Evolutionary conservation across 495 filamentous ascomycete species (phyloP), one percentile per base, ranked within the genome.

Genomic region (Neurospora sp.): DNA sequence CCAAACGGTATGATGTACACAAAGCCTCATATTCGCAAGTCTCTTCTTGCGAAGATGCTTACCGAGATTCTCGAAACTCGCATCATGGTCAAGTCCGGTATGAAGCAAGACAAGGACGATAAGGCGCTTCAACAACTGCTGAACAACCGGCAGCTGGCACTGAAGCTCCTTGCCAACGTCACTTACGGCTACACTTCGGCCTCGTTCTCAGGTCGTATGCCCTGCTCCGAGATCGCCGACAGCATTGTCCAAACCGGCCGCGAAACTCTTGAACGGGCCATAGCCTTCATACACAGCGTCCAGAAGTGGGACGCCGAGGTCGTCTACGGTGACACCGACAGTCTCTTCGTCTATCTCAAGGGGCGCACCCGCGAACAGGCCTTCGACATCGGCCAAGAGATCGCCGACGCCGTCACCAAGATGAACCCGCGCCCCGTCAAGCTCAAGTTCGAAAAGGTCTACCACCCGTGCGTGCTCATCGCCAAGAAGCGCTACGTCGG

Each of bases 401-500:
- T 99, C 72, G 91, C 94, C n/a, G 87, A 92, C 77, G 89, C 89
- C 53, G 89, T 99, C 72, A 99, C 96, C 0, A 84, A 93, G 70
- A 91, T 92, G 83, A 99, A 98, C 79, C 96, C 96, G 10, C 88
- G 92, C 10, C 96, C 96, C 0, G 84, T 99, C 70, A 98, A 97
- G 81, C 90, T 99, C 73, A 97, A 98, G 79, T 98, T 99, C 77
- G 96, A 99, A 81, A 99, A 99, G 77, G 96, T 99, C 14, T 99
- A 99, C 80, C 90, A 94, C 70, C 96, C 96, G 0, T 98, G 94
- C 77, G 89, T 98, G 1, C 87, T 99, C 4, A 87, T 99, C 0
- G 93, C 96, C 35, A 99, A 98, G 84, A 99, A 99, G 81, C 92
- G 96, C 44, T 99, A 99, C 77, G 96, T 98, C 42, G 96, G 96